These are phyloP conservation scores for Phytophthora europaea DNA, from an alignment of 352 stramenopile genomes.

Conservation along the genomic window DNA sequence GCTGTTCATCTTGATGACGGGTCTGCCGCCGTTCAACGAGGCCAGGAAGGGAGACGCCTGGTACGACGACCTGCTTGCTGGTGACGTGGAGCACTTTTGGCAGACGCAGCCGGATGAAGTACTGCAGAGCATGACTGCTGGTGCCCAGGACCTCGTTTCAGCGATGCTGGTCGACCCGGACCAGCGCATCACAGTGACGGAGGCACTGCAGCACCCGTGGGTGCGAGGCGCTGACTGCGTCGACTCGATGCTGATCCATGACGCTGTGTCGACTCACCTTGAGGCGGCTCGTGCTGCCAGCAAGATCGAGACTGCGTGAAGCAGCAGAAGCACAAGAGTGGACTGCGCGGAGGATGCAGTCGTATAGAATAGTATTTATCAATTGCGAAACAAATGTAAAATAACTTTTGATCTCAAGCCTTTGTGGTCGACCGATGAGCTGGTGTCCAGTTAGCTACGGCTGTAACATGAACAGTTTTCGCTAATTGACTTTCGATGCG, in stretches of 20 bases:
- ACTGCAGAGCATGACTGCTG: conserved; percentile 40
- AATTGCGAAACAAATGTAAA: conserved; percentile 35
- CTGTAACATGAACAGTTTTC: background rate
- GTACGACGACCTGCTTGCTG: conserved; percentile 71
- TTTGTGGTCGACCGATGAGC: background rate
- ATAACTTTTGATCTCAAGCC: conserved; percentile 9
- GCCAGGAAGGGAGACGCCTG: conserved; percentile 77
- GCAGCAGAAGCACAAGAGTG: conserved; percentile 1
- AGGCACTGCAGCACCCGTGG: conserved; percentile 75
- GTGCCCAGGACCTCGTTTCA: conserved; percentile 81
- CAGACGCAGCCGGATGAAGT: conserved; percentile 53
- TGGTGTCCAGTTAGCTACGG: conserved; percentile 12
- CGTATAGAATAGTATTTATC: conserved; percentile 34
- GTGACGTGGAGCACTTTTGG: conserved; percentile 71
- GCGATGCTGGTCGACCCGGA: conserved; percentile 72
- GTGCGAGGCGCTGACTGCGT: conserved; percentile 56
- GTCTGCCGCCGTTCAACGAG: conserved; percentile 89
- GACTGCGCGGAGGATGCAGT: background rate
- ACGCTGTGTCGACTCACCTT: conserved; percentile 54
- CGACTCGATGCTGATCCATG: conserved; percentile 38
- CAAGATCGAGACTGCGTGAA: conserved; percentile 21
- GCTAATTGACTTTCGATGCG: conserved; percentile 8
- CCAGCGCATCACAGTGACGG: conserved; percentile 62
- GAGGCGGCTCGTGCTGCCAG: conserved; percentile 35
- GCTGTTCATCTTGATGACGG: conserved; percentile 93